Evolutionary conservation across 2,329 filamentous ascomycete genomes (phyloP), one percentile per base, ranked within the genome.

Genomic region (Monilinia fructigena): DNA sequence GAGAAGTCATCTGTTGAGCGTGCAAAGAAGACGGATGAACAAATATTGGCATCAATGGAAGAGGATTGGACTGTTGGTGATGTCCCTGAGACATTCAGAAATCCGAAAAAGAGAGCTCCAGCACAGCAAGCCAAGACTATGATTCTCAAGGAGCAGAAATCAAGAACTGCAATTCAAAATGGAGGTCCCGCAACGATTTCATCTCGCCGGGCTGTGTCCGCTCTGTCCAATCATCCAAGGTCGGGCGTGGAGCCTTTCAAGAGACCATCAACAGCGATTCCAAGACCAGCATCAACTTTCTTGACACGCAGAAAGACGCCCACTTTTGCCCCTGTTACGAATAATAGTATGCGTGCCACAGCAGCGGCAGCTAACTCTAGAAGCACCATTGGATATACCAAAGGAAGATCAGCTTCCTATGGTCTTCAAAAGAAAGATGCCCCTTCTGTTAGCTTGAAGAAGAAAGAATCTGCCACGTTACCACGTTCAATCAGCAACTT

Each of bases 321-420:
- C 62, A 75, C 79, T n/a, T 72, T 78, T 6, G 78, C 82, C 2
- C 78, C 80, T 4, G 8, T 65, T n/a, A 66, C 69, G 10, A 78
- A 82, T 0, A 81, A 82, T n/a, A 75, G 77, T 12, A 81, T 85
- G 71, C 85, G 87, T 56, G 85, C 86, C 70, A 83, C 83, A 11
- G 81, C 84, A 14, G 88, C 89, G 1, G 83, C 85, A 28, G 85
- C 85, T 7, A 87, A 87, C 7, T 96, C 93, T 1, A 86, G 88
- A 69, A 93, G 87, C 65, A 97, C 93, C 0, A 83, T 97, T 53
- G 93, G 93, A 20, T 97, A 96, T 76, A 91, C 86, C 66, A 92
- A 90, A 76, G 93, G 93, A 45, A 86, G 91, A 45, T 79, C 80
- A 14, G 79, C 82, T 3, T 81, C 81, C 26, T 77, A 77, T 10